A percentile compares a stretch with the other conserved stretches of the same genome.
phyloP scores from a whole-genome alignment of 805 yeast species.

The Hanseniaspora lachancei region DNA sequence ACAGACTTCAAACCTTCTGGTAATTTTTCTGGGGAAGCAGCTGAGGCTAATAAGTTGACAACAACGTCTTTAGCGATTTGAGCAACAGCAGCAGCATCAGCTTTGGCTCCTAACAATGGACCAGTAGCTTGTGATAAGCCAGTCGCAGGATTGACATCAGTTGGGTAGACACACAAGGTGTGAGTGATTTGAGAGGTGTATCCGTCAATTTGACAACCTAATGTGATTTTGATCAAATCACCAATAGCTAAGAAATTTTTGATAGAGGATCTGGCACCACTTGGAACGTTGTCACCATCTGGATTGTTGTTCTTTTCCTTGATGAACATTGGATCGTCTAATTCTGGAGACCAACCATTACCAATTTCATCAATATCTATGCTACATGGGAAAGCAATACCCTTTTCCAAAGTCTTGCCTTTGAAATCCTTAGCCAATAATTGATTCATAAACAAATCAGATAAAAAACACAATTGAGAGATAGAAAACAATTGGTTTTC shows the following conservation, averaged over 20 bases:
- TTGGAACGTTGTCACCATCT: background rate
- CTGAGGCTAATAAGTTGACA: constrained; percentile 58
- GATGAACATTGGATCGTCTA: constrained; percentile 42
- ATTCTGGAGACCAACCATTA: constrained; percentile 75
- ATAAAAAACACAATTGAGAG: constrained; percentile 66
- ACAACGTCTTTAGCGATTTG: constrained; percentile 82
- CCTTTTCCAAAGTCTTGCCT: constrained; percentile 64
- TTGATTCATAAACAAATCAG: constrained; percentile 60
- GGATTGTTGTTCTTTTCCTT: constrained; percentile 20
- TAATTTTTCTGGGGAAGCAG: constrained; percentile 62
- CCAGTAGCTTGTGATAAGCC: constrained; percentile 39
- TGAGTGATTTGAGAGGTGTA: constrained; percentile 80
- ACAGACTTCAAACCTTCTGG: constrained; percentile 38
- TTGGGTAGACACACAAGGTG: constrained; percentile 72
- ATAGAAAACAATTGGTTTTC: constrained; percentile 35
- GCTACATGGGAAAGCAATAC: constrained; percentile 84
- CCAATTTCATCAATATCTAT: constrained; percentile 72
- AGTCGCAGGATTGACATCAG: constrained; percentile 31
- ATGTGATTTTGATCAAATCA: constrained; percentile 68
- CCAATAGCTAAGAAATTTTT: constrained; percentile 40
- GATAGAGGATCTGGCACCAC: constrained; percentile 14
- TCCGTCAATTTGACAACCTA: constrained; percentile 92
- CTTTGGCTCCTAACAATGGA: constrained; percentile 71
- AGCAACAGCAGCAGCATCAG: constrained; percentile 82
- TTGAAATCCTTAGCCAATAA: constrained; percentile 50